Base-by-base conservation (phyloP, 768 basidiomycete genomes). In the Termitomyces sp. region DNA sequence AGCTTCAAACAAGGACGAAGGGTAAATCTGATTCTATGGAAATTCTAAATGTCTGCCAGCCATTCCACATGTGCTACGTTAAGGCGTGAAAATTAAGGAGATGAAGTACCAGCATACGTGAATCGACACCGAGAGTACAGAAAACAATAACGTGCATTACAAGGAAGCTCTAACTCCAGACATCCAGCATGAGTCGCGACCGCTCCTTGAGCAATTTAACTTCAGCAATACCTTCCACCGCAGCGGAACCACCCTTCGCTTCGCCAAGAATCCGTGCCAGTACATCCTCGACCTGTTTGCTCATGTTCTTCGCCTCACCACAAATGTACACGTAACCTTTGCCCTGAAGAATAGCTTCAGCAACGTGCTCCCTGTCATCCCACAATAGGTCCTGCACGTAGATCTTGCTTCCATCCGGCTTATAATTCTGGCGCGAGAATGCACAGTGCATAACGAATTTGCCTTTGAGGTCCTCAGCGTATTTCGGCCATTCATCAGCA, bases 241-340 rank as follows among this genome's bases (percentile, higher is more conserved):
- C 88, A 1, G 82, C 85, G 19, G 79, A 84, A 21, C 95, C 97
- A 38, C 93, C 93, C 78, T 97, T 98, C 5, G 93, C 93, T 69
- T 95, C 90, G 11, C 89, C 97, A 19, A 99, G 79, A 60, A 93
- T 87, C 59, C 75, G 77, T 55, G 86, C 86, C 41, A 99, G 75
- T 44, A 85, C 81, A 61, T 96, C 93, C 71, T 99, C 97, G 21
- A 99, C 97, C 42, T 88, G 83, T 70, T 93, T 94, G 70, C 87
- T 87, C 97, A 99, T 99, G 70, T 80, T 82, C 80, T 92, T 96
- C 53, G 94, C 95, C 64, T 98, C 95, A 65, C 95, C 95, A 63
- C 95, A 98, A 59, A 98, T 91, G 71, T 98, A 98, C 2, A 97
- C 81, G 70, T 95, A 96, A n/a, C 92, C 97, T 74, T 98, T 93